Conservation (phyloP, 257 asterid genomes). For the Capsicum chinense region DNA sequence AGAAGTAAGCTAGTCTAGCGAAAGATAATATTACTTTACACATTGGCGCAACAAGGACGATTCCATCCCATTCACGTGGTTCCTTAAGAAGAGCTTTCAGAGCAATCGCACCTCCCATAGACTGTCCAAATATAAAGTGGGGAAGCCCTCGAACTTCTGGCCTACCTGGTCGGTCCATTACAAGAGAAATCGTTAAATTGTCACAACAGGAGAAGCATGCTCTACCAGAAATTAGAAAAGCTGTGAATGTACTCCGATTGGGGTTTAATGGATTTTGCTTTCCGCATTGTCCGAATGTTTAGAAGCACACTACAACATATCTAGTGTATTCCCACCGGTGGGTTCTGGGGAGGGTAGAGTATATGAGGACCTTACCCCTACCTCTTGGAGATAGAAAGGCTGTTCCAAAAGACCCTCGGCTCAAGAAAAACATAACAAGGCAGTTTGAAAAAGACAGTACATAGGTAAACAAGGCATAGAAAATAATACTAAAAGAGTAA, state of each 20-base stretch:
- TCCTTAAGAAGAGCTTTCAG: conserved; percentile 77
- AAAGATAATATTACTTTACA: conserved; percentile 64
- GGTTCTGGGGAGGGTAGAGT: too few relatives aligned
- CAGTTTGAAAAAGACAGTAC: too few relatives aligned
- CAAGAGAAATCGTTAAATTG: not conserved
- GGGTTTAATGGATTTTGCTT: not conserved
- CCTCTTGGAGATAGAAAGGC: too few relatives aligned
- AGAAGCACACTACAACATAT: too few relatives aligned
- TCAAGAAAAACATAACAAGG: too few relatives aligned
- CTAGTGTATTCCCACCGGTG: too few relatives aligned
- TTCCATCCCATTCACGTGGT: conserved; percentile 85
- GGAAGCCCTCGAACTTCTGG: conserved; percentile 86
- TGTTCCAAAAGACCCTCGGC: too few relatives aligned
- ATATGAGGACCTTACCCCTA: too few relatives aligned
- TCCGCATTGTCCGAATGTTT: not conserved
- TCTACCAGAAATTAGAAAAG: not conserved
- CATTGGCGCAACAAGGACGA: conserved; percentile 95
- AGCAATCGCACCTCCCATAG: conserved; percentile 98
- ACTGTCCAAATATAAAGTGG: conserved; percentile 85
- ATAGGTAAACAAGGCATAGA: too few relatives aligned
- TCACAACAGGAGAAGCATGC: not conserved
- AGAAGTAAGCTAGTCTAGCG: not conserved
- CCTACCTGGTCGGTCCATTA: conserved; percentile 60
- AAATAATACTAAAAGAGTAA: too few relatives aligned
- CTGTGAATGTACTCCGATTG: not conserved